phyloP scores from a whole-genome alignment of 257 asterid species.

The Catharanthus roseus region DNA sequence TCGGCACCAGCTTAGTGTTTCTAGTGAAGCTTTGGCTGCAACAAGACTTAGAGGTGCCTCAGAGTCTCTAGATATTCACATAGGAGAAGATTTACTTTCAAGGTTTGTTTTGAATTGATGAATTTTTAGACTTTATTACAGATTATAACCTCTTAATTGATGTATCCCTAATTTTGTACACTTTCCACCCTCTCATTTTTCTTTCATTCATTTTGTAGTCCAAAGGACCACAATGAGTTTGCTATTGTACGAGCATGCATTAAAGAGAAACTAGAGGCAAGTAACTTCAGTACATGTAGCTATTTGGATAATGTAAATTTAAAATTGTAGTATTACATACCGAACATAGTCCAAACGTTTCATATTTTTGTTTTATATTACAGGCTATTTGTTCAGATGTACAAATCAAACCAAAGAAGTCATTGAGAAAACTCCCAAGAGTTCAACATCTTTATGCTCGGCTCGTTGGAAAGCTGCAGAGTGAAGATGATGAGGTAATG shows the following conservation, averaged over 20 bases:
- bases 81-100: constrained; percentile 82
- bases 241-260: constrained; percentile 78
- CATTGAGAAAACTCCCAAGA: constrained; percentile 70
- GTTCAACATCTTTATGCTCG: constrained; percentile 92
- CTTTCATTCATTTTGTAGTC: constrained; percentile 39
- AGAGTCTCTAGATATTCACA: constrained; percentile 67
- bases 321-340: neutral
- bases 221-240: constrained; percentile 86
- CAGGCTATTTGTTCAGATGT: constrained; percentile 68
- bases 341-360: neutral
- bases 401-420: constrained; percentile 66
- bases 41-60: constrained; percentile 88
- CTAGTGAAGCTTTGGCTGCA: constrained; percentile 95
- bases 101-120: constrained; percentile 37
- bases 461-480: constrained; percentile 54
- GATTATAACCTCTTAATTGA: neutral
- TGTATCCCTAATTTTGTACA: neutral
- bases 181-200: neutral
- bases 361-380: constrained; percentile 9
- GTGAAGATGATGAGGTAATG: constrained; percentile 82
- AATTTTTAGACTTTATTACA: neutral
- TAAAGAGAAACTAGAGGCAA: constrained; percentile 76
- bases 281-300: constrained; percentile 10
- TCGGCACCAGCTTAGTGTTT: constrained; percentile 54
- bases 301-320: neutral